phyloP scores from a whole-genome alignment of 305 asterid genomes.

The Fraxinus sp. region DNA sequence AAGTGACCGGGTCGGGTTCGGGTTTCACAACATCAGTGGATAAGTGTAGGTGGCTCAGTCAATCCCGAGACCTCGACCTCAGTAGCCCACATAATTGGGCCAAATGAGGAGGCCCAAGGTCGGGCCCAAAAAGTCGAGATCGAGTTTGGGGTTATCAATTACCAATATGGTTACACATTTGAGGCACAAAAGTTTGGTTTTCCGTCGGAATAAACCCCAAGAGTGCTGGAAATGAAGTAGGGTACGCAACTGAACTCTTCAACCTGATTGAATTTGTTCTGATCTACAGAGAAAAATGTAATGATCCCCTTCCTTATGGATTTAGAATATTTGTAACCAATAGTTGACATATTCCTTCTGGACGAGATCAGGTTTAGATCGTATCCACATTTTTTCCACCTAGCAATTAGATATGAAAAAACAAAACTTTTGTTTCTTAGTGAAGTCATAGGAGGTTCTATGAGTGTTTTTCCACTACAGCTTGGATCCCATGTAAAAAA shows the following conservation, averaged over 20 bases:
- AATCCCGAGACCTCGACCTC: no score
- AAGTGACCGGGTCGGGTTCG: no score
- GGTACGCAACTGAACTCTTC: conserved; percentile 32
- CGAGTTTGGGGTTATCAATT: no score
- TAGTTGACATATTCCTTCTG: conserved; percentile 36
- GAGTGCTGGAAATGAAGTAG: conserved; percentile 29
- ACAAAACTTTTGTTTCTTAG: background rate
- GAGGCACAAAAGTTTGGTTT: conserved; percentile 33
- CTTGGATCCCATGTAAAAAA: background rate
- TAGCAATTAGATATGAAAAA: background rate
- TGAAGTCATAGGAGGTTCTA: background rate
- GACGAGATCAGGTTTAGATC: conserved; percentile 37
- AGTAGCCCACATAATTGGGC: no score
- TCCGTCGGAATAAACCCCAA: conserved; percentile 33
- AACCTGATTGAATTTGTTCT: conserved; percentile 37
- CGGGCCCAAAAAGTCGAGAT: no score
- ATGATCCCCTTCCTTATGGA: conserved; percentile 39
- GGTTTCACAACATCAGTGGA: no score
- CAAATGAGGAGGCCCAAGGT: no score
- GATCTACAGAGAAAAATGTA: conserved; percentile 37
- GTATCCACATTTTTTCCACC: conserved; percentile 25
- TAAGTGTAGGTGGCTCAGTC: no score
- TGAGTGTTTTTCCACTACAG: background rate
- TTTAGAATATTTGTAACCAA: conserved; percentile 40
- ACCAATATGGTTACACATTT: conserved; percentile 34